Evolutionary conservation across 2,329 filamentous ascomycete species (phyloP).

Genomic region (Sclerotinia glacialis): DNA sequence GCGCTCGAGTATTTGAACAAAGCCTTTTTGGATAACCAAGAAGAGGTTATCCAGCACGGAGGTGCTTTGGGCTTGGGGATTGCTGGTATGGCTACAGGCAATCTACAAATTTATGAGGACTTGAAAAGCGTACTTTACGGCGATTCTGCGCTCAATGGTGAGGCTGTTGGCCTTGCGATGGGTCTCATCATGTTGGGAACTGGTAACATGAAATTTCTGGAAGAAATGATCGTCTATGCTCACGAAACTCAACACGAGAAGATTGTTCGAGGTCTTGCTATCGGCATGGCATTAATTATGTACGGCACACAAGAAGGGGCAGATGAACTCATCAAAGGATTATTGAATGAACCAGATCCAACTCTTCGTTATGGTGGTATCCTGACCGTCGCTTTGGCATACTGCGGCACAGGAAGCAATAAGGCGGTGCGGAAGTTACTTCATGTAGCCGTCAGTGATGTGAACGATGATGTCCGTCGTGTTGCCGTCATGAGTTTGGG

Average conservation of each 20-base stretch:
- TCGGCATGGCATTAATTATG: conserved; percentile 99
- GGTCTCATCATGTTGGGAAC: conserved; percentile 97
- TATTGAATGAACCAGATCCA: conserved; percentile 90
- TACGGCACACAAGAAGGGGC: conserved; percentile 92
- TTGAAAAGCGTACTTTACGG: conserved; percentile 85
- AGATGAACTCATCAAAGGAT: conserved; percentile 88
- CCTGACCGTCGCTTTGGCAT: conserved; percentile 96
- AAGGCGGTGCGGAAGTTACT: conserved; percentile 95
- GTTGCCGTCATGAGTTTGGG: conserved; percentile 97
- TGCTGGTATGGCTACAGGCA: conserved; percentile 94
- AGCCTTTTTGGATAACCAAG: conserved; percentile 71
- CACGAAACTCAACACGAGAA: conserved; percentile 99
- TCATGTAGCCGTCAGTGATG: conserved; percentile 94
- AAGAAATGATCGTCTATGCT: conserved; percentile 96
- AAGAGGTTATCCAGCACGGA: conserved; percentile 96
- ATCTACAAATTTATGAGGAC: conserved; percentile 85
- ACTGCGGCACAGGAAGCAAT: conserved; percentile 96
- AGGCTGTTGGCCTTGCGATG: conserved; percentile 94
- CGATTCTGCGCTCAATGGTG: conserved; percentile 93
- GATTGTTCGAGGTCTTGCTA: conserved; percentile 90
- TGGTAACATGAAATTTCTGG: conserved; percentile 88
- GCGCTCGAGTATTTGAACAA: conserved; percentile 76
- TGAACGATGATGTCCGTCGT: conserved; percentile 93
- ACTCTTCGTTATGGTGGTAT: conserved; percentile 95
- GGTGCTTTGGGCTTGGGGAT: conserved; percentile 93